phyloP scores from a whole-genome alignment of 2,329 filamentous ascomycete genomes.

The Colletotrichum karsti region DNA sequence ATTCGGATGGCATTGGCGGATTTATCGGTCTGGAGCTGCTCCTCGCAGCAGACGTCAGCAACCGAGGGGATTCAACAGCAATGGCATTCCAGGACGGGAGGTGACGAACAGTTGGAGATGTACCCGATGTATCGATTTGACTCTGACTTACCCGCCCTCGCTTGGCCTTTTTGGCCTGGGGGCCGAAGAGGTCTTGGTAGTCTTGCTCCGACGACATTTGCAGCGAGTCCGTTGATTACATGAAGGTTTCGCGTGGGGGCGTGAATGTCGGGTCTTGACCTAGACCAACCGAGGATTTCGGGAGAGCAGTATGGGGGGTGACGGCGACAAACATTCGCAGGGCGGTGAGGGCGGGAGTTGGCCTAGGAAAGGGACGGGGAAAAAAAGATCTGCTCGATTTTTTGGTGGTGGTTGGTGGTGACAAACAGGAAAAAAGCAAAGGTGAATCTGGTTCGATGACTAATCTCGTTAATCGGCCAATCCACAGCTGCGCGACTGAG shows the following conservation, averaged over 20 bases:
- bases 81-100: not conserved
- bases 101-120: not conserved
- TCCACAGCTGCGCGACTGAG: constrained; percentile 9
- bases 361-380: not conserved
- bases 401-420: constrained; percentile 26
- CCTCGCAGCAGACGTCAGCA: constrained; percentile 18
- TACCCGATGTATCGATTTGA: not conserved
- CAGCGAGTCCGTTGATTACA: not conserved
- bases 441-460: not conserved
- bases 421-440: constrained; percentile 21
- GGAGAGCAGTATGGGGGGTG: not conserved
- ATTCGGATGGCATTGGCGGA: constrained; percentile 42
- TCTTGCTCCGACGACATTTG: constrained; percentile 27
- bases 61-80: not conserved
- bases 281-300: constrained; percentile 19
- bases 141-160: constrained; percentile 29
- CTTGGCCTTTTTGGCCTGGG: constrained; percentile 29
- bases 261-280: no score
- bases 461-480: constrained; percentile 21
- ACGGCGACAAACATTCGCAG: constrained; percentile 14
- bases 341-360: constrained; percentile 18
- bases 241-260: no score
- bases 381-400: constrained; percentile 8
- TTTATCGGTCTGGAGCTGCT: constrained; percentile 29
- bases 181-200: constrained; percentile 27